Evolutionary conservation across 1,284 basidiomycete genomes (phyloP), one percentile per base, ranked within the genome.

Genomic region (Puccinia hordei): DNA sequence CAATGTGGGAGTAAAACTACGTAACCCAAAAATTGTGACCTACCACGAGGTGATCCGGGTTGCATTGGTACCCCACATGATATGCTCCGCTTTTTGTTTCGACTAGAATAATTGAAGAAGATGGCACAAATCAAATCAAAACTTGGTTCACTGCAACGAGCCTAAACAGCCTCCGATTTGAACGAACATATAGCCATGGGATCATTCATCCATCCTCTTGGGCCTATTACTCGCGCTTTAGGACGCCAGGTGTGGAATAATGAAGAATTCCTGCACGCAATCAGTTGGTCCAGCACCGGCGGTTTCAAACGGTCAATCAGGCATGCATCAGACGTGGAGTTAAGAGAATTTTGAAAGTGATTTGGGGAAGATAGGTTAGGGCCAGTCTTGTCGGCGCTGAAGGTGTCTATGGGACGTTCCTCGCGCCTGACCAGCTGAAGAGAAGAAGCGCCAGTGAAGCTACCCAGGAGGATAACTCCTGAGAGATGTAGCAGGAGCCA

Each of bases 141-240:
- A 9, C 27, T 72, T 15, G 46, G 57, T 10, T 27, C 24, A n/a
- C 3, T 10, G 35, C 13, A 24, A 57, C 41, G 13, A 38, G 55
- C 35, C 61, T 22, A 38, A 33, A 38, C 27, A 9, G 41, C 46
- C 24, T 30, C 57, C 12, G 35, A 63, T 9, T 41, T 17, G 8
- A 22, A 57, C 81, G 81, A 81, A 76, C 76, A 83, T 35, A 82
- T 81, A 17, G 77, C 82, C 82, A 83, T 83, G 9, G 82, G 82
- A 33, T 82, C 83, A 73, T 83, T 83, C 82, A 83, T 83, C 82
- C 82, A 83, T n/a, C 83, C 82, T 59, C 82, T 80, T 19, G 82
- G 82, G 12, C 81, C 83, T 22, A 83, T 82, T 27, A 83, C 71
- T 0, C 82, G 66, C 15, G 83, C 83, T 66, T 83, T 83, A 59